Evolutionary conservation across 805 yeast genomes (phyloP), one percentile per base, ranked within the genome.

Genomic region (Ogataea glucozyma): DNA sequence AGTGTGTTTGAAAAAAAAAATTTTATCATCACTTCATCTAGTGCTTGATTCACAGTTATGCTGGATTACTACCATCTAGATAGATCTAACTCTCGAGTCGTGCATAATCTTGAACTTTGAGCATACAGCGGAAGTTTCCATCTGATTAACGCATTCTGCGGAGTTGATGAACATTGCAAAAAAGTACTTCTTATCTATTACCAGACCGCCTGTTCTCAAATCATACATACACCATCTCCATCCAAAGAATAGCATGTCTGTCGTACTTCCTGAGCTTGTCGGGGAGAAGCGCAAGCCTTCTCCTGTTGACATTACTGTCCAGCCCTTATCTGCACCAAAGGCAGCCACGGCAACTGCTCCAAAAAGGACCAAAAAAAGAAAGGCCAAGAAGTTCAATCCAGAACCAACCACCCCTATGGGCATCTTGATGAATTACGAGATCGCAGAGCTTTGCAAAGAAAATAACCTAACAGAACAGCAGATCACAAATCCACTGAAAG

Each of bases 321-420:
- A n/a, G n/a, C n/a, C 43, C 21, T 11, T 18, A 17, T n/a, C 4
- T 13, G 9, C 38, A n/a, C 20, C 6, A 6, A 33, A 33, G 14
- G 14, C 12, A 34, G 27, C 29, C 9, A 14, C 38, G 12, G 13
- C 26, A 7, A 12, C 27, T 20, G 39, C 21, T 11, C 22, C 26
- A 9, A 8, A 22, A 14, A 37, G 40, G 19, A 40, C 41, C 19
- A 30, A 31, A 19, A 45, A 48, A 21, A 60, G 62, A 43, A 76
- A 79, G 58, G 78, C 78, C 56, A 84, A 81, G 56, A 79, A 76
- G 59, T 67, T 75, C 23, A 83, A 83, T 53, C 76, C 73, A 7
- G 97, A 89, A 47, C 75, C 84, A 23, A 86, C 95, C 0, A 76
- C 93, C 1, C 88, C 95, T 6, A 66, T 81, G 27, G 97, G 97